Evolutionary conservation across 371 early-diverging fungal species (phyloP).

Genomic region (Mucor lusitanicus): DNA sequence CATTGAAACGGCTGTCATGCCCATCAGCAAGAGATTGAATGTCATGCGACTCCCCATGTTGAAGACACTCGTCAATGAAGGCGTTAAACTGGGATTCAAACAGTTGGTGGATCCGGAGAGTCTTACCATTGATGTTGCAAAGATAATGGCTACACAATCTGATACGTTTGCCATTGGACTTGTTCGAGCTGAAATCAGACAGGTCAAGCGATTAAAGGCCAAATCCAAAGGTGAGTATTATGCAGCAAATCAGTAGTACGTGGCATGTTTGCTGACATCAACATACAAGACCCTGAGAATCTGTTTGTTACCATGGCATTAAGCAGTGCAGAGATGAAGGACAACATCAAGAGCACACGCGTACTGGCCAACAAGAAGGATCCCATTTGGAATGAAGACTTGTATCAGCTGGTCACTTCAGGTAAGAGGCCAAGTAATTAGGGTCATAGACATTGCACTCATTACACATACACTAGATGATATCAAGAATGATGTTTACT

Average conservation of each 20-base stretch:
- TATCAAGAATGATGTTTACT: constrained; percentile 20
- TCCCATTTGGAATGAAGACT: constrained; percentile 37
- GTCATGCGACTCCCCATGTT: constrained; percentile 40
- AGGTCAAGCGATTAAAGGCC: not conserved
- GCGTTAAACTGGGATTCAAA: constrained; percentile 31
- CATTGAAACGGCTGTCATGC: constrained; percentile 43
- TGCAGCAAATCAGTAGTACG: too few species aligned
- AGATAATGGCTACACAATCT: constrained; percentile 22
- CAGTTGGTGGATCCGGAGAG: constrained; percentile 37
- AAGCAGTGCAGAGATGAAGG: constrained; percentile 12
- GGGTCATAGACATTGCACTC: not conserved
- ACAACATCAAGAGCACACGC: constrained; percentile 27
- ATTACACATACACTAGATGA: constrained; percentile 25
- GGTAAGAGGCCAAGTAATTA: constrained; percentile 2
- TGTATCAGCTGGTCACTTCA: constrained; percentile 26
- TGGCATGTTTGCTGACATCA: not conserved
- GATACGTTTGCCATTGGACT: constrained; percentile 39
- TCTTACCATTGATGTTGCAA: constrained; percentile 29
- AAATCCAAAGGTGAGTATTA: not conserved
- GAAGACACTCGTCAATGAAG: constrained; percentile 32
- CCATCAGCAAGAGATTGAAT: constrained; percentile 34
- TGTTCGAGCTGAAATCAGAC: constrained; percentile 27
- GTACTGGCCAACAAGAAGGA: constrained; percentile 33
- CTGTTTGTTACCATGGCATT: constrained; percentile 29
- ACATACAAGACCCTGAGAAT: constrained; percentile 27